These are phyloP conservation scores for Saturnispora saitoi DNA, from an alignment of 805 yeast species.

Conservation along the genomic window DNA sequence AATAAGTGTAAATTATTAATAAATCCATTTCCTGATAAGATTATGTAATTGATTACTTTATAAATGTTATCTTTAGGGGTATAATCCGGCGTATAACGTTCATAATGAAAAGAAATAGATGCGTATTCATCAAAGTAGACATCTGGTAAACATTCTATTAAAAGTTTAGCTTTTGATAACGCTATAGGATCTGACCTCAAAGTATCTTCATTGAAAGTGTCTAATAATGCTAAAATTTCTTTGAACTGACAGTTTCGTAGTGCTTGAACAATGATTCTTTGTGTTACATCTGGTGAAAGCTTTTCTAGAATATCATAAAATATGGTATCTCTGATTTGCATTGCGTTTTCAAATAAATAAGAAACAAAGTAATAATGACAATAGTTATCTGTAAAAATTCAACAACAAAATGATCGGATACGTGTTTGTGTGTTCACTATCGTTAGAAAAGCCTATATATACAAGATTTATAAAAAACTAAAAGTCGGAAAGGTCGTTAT, in stretches of 20 bases:
- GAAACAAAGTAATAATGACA: background rate
- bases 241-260: background rate
- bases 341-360: background rate
- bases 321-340: background rate
- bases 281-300: background rate
- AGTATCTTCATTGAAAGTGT: background rate
- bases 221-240: background rate
- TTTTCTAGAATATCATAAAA: background rate
- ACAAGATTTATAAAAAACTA: background rate
- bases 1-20: background rate
- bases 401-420: background rate
- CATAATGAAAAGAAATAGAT: slow-evolving; percentile 1
- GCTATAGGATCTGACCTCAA: background rate
- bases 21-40: background rate
- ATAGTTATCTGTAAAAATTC: background rate
- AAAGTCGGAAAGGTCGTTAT: slow-evolving; percentile 25
- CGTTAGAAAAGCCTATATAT: background rate
- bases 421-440: background rate
- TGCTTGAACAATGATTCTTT: background rate
- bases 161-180: background rate
- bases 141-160: background rate
- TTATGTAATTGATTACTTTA: background rate
- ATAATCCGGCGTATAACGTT: slow-evolving; percentile 1
- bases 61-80: background rate
- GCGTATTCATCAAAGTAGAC: background rate